Base-by-base conservation (phyloP, 306 rosid genomes). In the Quercus aquifolioides region DNA sequence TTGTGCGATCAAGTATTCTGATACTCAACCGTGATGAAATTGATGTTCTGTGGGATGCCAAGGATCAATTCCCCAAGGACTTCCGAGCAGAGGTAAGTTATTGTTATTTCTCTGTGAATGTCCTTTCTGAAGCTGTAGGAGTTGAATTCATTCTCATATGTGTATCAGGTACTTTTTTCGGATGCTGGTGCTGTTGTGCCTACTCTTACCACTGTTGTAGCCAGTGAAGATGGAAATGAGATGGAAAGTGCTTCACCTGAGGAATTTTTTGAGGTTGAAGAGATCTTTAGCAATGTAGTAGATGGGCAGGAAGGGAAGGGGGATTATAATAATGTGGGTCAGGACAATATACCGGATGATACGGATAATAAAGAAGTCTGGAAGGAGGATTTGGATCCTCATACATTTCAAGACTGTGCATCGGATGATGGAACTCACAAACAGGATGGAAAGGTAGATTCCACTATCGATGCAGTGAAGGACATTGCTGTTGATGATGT, bases 231-330 rank as follows among this genome's bases (percentile, higher is more conserved):
- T 82, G 84, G 85, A 82, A 90, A 87, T 67, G 98, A 91, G 84
- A 52, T 86, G 14, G 99, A 89, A 79, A 82, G 80, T 85, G 91
- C 91, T 82, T 91, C 98, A n/a, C 97, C 99, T 19, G 99, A 96
- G 78, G 97, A 96, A 76, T 96, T 96, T 85, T 96, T 86, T 79
- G 98, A 96, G 91, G 98, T 93, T 69, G 99, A 96, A 84, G 99
- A 96, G 85, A 88, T 91, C 78, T 96, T 96, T 87, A 93, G 97
- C 86, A 93, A 77, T 89, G 91, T 55, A 69, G 82, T 88, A 62
- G 99, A 96, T 78, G 86, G 75, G 55, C 97, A 79, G 49, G 98
- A 91, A 89, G 85, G 80, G 54, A 95, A 85, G 78, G 82, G 76
- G 28, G 96, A 87, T 38, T 80, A 89, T 77, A 70, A 92, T 81